A percentile compares a stretch with the other conserved stretches of the same genome.
Conservation (phyloP, 345 rosid species). For the Populus deltoides region DNA sequence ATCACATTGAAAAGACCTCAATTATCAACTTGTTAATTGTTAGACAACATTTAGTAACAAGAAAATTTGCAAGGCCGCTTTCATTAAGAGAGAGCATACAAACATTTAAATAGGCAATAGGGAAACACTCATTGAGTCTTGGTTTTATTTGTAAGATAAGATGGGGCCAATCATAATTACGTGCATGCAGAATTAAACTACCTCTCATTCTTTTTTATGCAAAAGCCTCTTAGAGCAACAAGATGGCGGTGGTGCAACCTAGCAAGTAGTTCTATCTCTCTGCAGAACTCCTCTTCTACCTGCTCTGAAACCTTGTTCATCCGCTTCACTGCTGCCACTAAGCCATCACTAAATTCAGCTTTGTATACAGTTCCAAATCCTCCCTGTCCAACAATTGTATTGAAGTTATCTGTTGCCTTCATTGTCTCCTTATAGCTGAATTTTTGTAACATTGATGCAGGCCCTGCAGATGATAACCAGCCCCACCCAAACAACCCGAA, state of each 20-base stretch:
- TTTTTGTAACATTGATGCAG: slow-evolving; percentile 55
- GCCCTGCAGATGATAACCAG: slow-evolving; percentile 44
- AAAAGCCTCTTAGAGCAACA: slow-evolving; percentile 87
- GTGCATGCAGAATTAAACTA: slow-evolving; percentile 21
- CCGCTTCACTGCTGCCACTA: slow-evolving; percentile 65
- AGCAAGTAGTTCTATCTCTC: slow-evolving; percentile 94
- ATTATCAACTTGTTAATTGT: background rate
- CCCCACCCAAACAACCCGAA: background rate
- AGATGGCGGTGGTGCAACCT: slow-evolving; percentile 96
- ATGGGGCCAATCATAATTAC: background rate
- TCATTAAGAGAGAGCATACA: too few relatives aligned
- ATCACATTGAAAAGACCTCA: background rate
- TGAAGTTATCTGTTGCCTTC: slow-evolving; percentile 78
- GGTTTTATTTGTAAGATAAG: background rate
- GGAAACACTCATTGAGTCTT: background rate
- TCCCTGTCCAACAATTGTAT: slow-evolving; percentile 68
- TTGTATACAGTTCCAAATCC: slow-evolving; percentile 88
- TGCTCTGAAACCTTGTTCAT: slow-evolving; percentile 80
- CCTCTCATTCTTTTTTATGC: slow-evolving; percentile 71
- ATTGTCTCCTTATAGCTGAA: slow-evolving; percentile 78
- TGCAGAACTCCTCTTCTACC: slow-evolving; percentile 77
- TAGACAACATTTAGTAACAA: background rate
- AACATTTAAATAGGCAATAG: too few relatives aligned
- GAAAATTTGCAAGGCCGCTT: too few relatives aligned
- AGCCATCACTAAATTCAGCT: slow-evolving; percentile 72